Percentiles rank a stretch among this genome's conserved stretches.
Evolutionary conservation across 2,329 filamentous ascomycete genomes (phyloP).

Genomic region (Dichotomopilus funicola): DNA sequence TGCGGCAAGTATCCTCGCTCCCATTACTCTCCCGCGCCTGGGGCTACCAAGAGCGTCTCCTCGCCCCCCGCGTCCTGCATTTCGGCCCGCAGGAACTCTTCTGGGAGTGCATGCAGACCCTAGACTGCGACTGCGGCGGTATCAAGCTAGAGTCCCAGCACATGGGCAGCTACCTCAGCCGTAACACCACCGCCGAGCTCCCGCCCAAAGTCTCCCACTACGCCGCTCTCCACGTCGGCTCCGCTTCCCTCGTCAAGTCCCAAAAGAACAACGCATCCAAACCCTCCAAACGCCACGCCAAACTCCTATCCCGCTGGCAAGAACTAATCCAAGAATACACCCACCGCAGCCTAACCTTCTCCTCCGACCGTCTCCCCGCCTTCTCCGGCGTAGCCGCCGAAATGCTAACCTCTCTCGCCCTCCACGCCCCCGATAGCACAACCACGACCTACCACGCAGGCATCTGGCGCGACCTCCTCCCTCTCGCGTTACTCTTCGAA

Average conservation of each 20-base stretch:
- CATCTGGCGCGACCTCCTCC: not conserved
- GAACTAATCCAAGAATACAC: not conserved
- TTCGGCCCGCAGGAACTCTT: constrained; percentile 18
- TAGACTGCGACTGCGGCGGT: not conserved
- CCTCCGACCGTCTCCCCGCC: not conserved
- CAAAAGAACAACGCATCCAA: too few relatives aligned
- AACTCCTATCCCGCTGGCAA: not conserved
- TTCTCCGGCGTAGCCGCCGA: not conserved
- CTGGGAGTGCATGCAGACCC: constrained; percentile 18
- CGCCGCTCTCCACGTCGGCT: not conserved
- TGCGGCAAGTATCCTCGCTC: not conserved
- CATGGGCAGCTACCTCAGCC: not conserved
- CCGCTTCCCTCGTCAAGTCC: not conserved
- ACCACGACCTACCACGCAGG: not conserved
- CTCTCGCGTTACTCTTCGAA: not conserved
- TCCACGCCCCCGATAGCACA: not conserved
- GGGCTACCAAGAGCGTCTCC: constrained; percentile 23
- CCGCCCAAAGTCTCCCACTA: not conserved
- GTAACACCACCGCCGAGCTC: not conserved
- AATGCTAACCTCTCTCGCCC: not conserved
- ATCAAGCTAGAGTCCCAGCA: not conserved
- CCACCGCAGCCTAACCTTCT: not conserved
- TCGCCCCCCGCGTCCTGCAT: constrained; percentile 21
- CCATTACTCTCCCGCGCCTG: constrained; percentile 15
- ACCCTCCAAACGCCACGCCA: not conserved